Evolutionary conservation across 129 eudicot genomes (phyloP).

Genomic region (Chrysanthemum lavandulifolium): DNA sequence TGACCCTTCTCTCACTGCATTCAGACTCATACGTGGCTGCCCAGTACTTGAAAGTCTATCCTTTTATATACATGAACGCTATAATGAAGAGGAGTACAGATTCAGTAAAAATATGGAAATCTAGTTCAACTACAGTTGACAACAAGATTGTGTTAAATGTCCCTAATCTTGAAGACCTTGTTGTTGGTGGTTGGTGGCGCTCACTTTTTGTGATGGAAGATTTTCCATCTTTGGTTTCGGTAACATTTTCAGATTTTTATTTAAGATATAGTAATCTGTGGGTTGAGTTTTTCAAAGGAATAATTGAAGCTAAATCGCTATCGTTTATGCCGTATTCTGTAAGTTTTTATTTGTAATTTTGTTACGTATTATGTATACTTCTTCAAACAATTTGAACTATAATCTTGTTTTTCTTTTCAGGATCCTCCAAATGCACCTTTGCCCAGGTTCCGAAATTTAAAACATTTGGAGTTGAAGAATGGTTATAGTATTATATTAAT

Average conservation of each 20-base stretch:
- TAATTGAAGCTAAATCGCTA: slow-evolving; percentile 21
- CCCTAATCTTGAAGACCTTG: slow-evolving; percentile 30
- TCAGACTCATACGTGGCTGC: not conserved
- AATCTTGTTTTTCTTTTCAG: not conserved
- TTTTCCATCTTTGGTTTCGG: slow-evolving; percentile 18
- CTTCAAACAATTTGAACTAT: not conserved
- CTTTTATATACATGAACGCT: no score
- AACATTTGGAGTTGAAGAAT: slow-evolving; percentile 13
- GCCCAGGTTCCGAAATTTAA: slow-evolving; percentile 19
- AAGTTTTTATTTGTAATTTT: not conserved
- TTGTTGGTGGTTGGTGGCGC: not conserved
- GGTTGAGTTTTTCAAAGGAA: slow-evolving; percentile 13
- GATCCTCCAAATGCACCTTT: not conserved
- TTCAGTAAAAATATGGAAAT: not conserved
- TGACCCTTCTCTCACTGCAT: not conserved
- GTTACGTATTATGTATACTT: not conserved
- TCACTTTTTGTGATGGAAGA: slow-evolving; percentile 15
- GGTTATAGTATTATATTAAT: not conserved
- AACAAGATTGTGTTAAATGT: slow-evolving; percentile 9
- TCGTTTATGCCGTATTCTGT: not conserved
- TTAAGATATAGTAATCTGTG: not conserved
- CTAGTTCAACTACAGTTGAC: not conserved
- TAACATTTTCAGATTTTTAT: not conserved
- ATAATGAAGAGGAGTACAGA: no score
- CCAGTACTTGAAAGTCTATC: not conserved